Base-by-base conservation (phyloP, 305 asterid genomes). In the Rubia balearica region DNA sequence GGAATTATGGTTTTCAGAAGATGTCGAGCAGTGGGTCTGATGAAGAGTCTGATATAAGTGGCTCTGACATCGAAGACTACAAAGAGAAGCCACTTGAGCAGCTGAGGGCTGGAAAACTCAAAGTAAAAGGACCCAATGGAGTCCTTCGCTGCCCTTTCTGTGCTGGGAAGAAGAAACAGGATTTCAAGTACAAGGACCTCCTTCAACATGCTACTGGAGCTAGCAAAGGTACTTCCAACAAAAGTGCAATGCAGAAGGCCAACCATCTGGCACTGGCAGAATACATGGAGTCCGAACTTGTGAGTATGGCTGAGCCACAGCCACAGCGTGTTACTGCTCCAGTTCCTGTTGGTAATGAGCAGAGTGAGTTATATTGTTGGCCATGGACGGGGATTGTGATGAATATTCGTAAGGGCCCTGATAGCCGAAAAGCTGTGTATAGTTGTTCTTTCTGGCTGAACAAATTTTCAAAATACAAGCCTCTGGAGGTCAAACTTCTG, bases 141-240 rank as follows among this genome's bases (percentile, higher is more conserved):
- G n/a, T 24, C 9, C 59, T 51, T n/a, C 21, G 59, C 22, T 51
- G 59, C 59, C 21, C 59, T 5, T 51, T 51, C 59, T 51, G 59
- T 51, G 59, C 59, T 51, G 59, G 59, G 10, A 51, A 51, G 59
- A 51, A 51, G 59, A 51, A 51, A 7, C 59, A 51, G 5, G 59
- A 51, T 10, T 51, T 6, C 24, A 51, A 51, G 59, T 51, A 16
- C 24, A 51, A 51, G 59, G 59, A 51, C 10, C 59, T 51, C 59
- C 59, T 51, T 51, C 59, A 51, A 51, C 59, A 51, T 51, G 59
- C 59, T 51, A 51, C 59, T 51, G 22, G 59, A 51, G 59, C 10
- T 51, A 51, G 59, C 22, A 51, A 51, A 51, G 3, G n/a, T 6
- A 1, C 22, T 51, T 1, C 59, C 59, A 51, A n/a, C 22, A 6